Conservation (phyloP, 2,329 filamentous ascomycete genomes). For the Xylaria sp. region DNA sequence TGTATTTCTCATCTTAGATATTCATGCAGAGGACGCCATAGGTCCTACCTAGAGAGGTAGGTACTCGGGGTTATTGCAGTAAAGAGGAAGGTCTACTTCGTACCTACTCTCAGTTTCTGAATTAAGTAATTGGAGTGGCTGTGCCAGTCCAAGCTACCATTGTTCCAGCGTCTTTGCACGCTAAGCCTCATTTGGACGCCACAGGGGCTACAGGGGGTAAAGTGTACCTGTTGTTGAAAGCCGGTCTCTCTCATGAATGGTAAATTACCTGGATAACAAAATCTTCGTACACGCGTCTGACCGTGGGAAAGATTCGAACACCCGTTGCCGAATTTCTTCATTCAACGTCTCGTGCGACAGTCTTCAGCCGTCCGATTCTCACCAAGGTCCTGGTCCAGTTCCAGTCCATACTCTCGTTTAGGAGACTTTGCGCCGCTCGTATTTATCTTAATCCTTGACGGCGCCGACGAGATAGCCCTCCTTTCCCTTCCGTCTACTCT, state of each 20-base stretch:
- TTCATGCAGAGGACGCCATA: too few relatives aligned
- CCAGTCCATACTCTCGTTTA: neutral
- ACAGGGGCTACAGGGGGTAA: constrained; percentile 2
- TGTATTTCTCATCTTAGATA: too few relatives aligned
- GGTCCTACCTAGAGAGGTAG: too few relatives aligned
- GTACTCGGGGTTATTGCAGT: too few relatives aligned
- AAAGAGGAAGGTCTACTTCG: too few relatives aligned
- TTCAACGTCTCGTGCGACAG: neutral
- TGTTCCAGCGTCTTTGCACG: neutral
- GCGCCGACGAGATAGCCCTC: constrained; percentile 10
- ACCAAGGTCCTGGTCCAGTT: neutral
- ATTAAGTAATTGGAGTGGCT: too few relatives aligned
- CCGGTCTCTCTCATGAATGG: neutral
- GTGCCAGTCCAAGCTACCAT: too few relatives aligned
- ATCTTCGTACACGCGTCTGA: constrained; percentile 17
- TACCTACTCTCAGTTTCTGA: too few relatives aligned
- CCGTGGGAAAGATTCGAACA: neutral
- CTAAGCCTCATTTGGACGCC: constrained; percentile 20
- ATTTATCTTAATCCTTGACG: constrained; percentile 13
- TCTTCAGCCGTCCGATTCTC: neutral
- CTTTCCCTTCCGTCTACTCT: constrained; percentile 18
- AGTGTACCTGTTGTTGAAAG: neutral
- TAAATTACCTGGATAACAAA: constrained; percentile 18
- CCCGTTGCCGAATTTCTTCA: constrained; percentile 1
- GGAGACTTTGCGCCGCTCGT: constrained; percentile 15